Percentiles rank a stretch among this genome's conserved stretches.
Evolutionary conservation across 2,329 filamentous ascomycete genomes (phyloP).

Genomic region (Aspergillus candidus): DNA sequence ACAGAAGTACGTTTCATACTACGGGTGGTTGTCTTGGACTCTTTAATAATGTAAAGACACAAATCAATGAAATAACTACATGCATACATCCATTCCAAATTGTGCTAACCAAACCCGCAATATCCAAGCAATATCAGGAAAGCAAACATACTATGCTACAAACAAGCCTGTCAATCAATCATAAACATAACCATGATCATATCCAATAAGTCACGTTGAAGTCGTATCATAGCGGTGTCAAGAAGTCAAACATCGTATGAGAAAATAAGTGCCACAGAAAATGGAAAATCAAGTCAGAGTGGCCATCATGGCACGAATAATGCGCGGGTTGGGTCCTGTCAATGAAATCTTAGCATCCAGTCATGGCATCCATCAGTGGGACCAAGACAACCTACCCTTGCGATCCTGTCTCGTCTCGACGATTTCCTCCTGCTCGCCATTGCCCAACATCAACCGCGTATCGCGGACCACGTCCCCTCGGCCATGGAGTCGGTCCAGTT

Average conservation of each 20-base stretch:
- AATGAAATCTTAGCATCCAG: constrained; percentile 10
- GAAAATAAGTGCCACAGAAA: background rate
- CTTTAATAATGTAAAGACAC: too few species aligned
- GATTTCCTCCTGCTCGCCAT: constrained; percentile 46
- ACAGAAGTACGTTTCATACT: background rate
- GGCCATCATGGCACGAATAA: constrained; percentile 64
- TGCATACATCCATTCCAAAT: background rate
- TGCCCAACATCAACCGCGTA: constrained; percentile 30
- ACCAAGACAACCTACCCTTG: constrained; percentile 76
- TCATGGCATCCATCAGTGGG: constrained; percentile 19
- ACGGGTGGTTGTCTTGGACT: constrained; percentile 1
- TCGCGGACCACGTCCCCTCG: constrained; percentile 29
- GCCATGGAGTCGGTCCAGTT: constrained; percentile 46
- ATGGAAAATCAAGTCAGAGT: constrained; percentile 55
- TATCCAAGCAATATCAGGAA: background rate
- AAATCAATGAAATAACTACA: constrained; percentile 1
- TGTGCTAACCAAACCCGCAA: too few species aligned
- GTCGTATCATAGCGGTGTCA: background rate
- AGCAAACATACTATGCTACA: background rate
- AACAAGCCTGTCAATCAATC: background rate
- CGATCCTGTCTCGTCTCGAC: constrained; percentile 72
- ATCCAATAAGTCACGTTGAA: constrained; percentile 2
- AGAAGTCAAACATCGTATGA: background rate
- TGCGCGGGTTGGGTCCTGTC: constrained; percentile 56
- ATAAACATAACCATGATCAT: constrained; percentile 6